Evolutionary conservation across 2,329 filamentous ascomycete genomes (phyloP), one percentile per base, ranked within the genome.

Genomic region (Cercospora sp.): DNA sequence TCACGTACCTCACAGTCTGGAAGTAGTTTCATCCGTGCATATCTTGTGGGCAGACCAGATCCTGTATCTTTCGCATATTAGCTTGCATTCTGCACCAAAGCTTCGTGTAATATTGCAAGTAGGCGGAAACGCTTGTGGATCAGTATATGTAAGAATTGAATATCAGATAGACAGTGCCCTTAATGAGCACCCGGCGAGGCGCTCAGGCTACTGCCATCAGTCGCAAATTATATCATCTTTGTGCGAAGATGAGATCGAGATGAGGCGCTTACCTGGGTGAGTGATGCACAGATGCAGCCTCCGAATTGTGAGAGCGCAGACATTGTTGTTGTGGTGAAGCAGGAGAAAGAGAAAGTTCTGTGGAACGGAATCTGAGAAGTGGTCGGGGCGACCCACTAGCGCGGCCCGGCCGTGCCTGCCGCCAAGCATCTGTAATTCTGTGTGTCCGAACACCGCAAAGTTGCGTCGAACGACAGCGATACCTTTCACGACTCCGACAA

Each of bases 151-250:
- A 97, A 97, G 93, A 79, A 87, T 88, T 89, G 83, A 93, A 92
- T 96, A 91, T 97, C 93, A 96, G 78, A 76, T 84, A 81, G 87
- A 83, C 86, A 83, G 83, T 79, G 83, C 85, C 90, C 89, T 93
- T 90, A 53, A 90, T 86, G 90, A 91, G 85, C 86, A 91, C 89
- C 93, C 88, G 93, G 94, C 93, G 91, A 90, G 93, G 89, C 91
- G 84, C 86, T 92, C 93, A 94, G 88, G 89, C 84, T 84, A 81
- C 81, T 81, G 83, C 85, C 87, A 91, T 97, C 93, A 96, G 94
- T 94, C 93, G 94, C 93, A 97, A 97, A 97, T 97, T 97, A 92
- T 91, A 85, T 91, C 93, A 96, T 97, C 94, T 92, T 90, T 75
- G 61, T 61, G 69, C 58, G 39, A 57, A 28, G 60, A 10, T 28